phyloP scores from a whole-genome alignment of 306 rosid genomes.

The Citrullus amarus region DNA sequence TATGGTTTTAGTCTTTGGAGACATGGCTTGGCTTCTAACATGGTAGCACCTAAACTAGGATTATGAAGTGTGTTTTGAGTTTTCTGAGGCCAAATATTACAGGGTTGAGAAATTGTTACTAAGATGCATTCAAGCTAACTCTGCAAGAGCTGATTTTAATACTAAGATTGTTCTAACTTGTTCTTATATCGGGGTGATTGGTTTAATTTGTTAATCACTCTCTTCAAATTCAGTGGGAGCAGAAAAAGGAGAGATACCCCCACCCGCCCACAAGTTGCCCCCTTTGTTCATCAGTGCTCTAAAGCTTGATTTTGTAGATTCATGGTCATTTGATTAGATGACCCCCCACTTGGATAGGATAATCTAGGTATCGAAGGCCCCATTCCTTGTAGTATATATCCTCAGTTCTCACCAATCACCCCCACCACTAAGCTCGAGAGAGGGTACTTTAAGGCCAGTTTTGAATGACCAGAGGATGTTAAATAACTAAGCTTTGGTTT shows the following conservation, averaged over 20 bases:
- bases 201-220: background rate
- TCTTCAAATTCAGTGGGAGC: background rate
- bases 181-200: background rate
- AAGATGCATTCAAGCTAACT: background rate
- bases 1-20: background rate
- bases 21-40: background rate
- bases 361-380: background rate
- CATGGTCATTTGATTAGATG: background rate
- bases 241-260: background rate
- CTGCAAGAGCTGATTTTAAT: background rate
- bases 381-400: background rate
- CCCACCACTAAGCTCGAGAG: background rate
- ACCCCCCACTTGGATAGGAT: background rate
- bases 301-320: background rate
- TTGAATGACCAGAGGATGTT: background rate
- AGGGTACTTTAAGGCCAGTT: background rate
- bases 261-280: background rate
- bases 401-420: background rate
- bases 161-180: background rate
- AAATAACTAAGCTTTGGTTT: background rate
- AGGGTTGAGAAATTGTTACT: background rate
- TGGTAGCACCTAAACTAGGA: background rate
- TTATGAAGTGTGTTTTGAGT: background rate
- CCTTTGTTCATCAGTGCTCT: background rate
- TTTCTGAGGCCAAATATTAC: background rate